These are phyloP conservation scores for Monarda citriodora DNA, from an alignment of 305 asterid species.

Conservation along the genomic window DNA sequence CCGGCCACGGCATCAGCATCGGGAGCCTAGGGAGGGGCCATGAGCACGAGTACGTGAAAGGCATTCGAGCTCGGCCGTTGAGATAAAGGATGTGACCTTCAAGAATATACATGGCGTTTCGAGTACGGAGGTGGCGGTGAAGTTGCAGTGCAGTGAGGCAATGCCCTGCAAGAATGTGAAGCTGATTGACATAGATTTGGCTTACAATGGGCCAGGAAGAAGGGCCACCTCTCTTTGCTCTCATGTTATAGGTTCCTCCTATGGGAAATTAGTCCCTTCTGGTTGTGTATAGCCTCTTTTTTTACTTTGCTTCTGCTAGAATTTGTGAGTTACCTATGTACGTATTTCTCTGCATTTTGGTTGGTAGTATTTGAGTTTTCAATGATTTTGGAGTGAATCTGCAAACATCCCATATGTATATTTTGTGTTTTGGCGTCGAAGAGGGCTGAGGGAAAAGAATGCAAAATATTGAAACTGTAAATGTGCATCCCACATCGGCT, in stretches of 20 bases:
- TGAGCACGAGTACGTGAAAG: conserved; percentile 42
- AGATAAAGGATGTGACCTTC: conserved; percentile 65
- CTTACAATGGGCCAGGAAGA: conserved; percentile 37
- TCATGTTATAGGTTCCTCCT: conserved; percentile 47
- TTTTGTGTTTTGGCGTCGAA: too few relatives aligned
- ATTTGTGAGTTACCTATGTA: neutral
- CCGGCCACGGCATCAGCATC: conserved; percentile 74
- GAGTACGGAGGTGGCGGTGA: conserved; percentile 43
- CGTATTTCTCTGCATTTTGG: neutral
- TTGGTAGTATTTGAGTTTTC: neutral
- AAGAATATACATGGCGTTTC: conserved; percentile 61
- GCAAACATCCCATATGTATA: too few relatives aligned
- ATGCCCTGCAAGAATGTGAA: conserved; percentile 57
- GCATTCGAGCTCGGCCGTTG: conserved; percentile 38
- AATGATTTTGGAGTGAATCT: neutral
- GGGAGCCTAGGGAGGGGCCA: conserved; percentile 60
- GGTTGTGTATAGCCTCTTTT: conserved; percentile 38
- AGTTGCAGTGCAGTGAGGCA: conserved; percentile 44
- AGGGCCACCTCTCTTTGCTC: conserved; percentile 39
- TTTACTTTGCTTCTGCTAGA: neutral
- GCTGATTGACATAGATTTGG: conserved; percentile 49
- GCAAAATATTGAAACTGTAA: too few relatives aligned
- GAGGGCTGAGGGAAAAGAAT: too few relatives aligned
- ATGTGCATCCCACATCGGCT: conserved; percentile 19
- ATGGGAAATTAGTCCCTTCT: conserved; percentile 40